These are phyloP conservation scores for Cnidoscolus chayamansa DNA, from an alignment of 441 rosid genomes.

Conservation along the genomic window DNA sequence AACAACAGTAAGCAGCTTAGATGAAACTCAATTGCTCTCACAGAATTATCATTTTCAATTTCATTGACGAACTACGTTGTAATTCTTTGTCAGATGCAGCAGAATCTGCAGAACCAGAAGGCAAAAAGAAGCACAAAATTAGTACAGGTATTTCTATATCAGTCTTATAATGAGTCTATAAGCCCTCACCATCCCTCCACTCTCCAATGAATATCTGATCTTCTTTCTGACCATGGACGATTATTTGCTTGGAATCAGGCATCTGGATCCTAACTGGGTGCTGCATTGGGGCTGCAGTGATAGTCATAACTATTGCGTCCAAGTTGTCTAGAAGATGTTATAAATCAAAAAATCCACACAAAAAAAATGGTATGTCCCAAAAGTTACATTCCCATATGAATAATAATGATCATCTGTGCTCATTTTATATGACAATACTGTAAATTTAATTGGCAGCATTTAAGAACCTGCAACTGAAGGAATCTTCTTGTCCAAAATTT, in stretches of 20 bases:
- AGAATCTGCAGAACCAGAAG: constrained; percentile 22
- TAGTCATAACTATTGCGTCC: constrained; percentile 14
- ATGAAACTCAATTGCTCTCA: background rate
- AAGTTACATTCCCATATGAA: background rate
- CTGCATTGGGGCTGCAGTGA: constrained; percentile 17
- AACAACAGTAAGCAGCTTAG: constrained; percentile 18
- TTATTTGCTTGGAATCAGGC: constrained; percentile 25
- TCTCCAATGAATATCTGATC: background rate
- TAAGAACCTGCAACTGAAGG: constrained; percentile 25
- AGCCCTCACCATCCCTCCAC: too few relatives aligned
- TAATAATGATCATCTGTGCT: background rate
- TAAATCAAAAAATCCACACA: constrained; percentile 5
- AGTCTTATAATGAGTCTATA: background rate
- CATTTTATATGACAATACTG: background rate
- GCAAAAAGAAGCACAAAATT: constrained; percentile 19
- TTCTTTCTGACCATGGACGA: background rate
- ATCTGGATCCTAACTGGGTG: constrained; percentile 38
- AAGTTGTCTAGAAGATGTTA: constrained; percentile 12
- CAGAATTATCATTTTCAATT: background rate
- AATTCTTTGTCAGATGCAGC: constrained; percentile 16
- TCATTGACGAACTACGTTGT: background rate
- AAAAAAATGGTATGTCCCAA: constrained; percentile 23
- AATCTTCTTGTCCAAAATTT: constrained; percentile 33
- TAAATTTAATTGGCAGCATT: constrained; percentile 26
- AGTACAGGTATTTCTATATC: constrained; percentile 21